Percentiles rank a stretch among this genome's conserved stretches.
These are phyloP conservation scores for Pleurotus tuber-regium DNA, from an alignment of 768 basidiomycete genomes.

Conservation along the genomic window DNA sequence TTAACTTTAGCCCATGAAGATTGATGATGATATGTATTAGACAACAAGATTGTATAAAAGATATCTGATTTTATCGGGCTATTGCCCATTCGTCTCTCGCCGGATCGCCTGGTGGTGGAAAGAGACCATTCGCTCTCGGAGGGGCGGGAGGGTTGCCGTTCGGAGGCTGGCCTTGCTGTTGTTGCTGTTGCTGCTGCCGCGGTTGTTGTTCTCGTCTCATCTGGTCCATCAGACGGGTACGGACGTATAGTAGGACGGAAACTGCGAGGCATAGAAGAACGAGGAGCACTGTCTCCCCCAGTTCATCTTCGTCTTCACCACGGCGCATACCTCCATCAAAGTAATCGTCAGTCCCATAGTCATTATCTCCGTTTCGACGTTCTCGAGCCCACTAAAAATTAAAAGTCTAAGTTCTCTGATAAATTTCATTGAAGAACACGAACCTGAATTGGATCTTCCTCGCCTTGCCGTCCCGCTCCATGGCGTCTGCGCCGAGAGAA, in stretches of 20 bases:
- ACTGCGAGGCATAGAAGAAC: conserved; percentile 71
- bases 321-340: conserved; percentile 61
- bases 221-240: conserved; percentile 74
- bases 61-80: conserved; percentile 25
- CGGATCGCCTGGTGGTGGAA: conserved; percentile 64
- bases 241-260: conserved; percentile 73
- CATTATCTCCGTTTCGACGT: conserved; percentile 68
- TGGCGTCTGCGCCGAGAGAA: conserved; percentile 57
- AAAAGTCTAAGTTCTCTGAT: neutral
- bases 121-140: conserved; percentile 44
- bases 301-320: conserved; percentile 67
- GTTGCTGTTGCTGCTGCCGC: conserved; percentile 41
- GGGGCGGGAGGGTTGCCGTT: conserved; percentile 14
- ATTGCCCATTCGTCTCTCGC: conserved; percentile 67
- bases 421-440: conserved; percentile 16
- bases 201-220: conserved; percentile 61
- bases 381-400: conserved; percentile 70
- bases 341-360: conserved; percentile 82
- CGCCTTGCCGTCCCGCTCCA: conserved; percentile 24
- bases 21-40: neutral
- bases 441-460: conserved; percentile 73
- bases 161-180: conserved; percentile 35
- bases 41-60: neutral
- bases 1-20: neutral
- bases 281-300: conserved; percentile 77